Evolutionary conservation across 768 basidiomycete species (phyloP).

Genomic region (Tylopilus sp.): DNA sequence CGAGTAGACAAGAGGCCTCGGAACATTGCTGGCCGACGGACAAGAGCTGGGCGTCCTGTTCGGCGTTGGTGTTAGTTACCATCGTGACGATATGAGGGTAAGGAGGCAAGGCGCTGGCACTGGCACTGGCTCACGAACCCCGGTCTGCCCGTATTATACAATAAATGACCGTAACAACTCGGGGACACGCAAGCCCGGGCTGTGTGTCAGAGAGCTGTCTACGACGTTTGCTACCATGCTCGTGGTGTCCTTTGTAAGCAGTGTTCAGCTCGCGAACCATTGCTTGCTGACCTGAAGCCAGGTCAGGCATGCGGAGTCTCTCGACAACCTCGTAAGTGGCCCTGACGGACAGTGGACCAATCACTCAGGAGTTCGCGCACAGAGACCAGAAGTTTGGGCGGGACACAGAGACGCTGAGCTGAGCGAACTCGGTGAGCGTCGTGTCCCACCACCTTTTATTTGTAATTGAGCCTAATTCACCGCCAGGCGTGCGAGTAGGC

Average conservation of each 20-base stretch:
- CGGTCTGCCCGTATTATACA: too few relatives aligned
- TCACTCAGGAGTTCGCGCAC: neutral
- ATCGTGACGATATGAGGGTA: neutral
- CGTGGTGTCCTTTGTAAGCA: conserved; percentile 26
- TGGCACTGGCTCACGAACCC: too few relatives aligned
- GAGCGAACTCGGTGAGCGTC: conserved; percentile 69
- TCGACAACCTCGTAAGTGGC: conserved; percentile 61
- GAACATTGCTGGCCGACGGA: conserved; percentile 72
- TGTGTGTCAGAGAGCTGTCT: neutral
- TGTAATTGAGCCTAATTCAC: conserved; percentile 3
- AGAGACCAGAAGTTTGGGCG: conserved; percentile 63
- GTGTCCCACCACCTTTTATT: too few relatives aligned
- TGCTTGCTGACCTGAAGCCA: conserved; percentile 23
- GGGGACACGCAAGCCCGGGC: conserved; percentile 25
- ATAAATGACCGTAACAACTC: too few relatives aligned
- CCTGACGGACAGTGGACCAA: too few relatives aligned
- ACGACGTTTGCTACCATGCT: conserved; percentile 14
- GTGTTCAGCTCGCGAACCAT: neutral
- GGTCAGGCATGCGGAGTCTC: conserved; percentile 77
- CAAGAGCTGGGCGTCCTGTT: conserved; percentile 55
- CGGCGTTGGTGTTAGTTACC: conserved; percentile 19
- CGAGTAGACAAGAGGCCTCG: conserved; percentile 57
- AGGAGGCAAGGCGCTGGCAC: neutral
- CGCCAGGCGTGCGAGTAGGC: conserved; percentile 55
- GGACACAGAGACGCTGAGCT: conserved; percentile 74